Percentiles rank a stretch among this genome's conserved stretches.
These are phyloP conservation scores for Pezizomycotina sp. DNA, from an alignment of 2,329 filamentous ascomycete genomes.

Conservation along the genomic window DNA sequence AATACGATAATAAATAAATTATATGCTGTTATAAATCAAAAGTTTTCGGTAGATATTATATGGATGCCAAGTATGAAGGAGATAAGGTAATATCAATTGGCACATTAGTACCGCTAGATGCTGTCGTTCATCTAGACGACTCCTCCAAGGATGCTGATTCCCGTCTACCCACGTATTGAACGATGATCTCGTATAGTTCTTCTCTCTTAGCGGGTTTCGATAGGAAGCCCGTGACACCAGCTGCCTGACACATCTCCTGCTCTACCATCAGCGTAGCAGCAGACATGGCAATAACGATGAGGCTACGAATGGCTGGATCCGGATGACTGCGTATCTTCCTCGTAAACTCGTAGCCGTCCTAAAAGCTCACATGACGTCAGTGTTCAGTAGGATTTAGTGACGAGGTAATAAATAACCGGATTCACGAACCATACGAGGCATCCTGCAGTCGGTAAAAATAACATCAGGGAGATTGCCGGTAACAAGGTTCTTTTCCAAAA, in stretches of 20 bases:
- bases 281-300: constrained; percentile 15
- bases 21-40: too few relatives aligned
- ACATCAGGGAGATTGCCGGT: constrained; percentile 9
- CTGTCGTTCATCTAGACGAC: too few relatives aligned
- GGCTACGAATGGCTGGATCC: constrained; percentile 2
- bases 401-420: not conserved
- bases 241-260: constrained; percentile 5
- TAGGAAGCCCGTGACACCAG: constrained; percentile 13
- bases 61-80: too few relatives aligned
- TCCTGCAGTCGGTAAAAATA: constrained; percentile 15
- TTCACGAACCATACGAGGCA: constrained; percentile 16
- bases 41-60: too few relatives aligned
- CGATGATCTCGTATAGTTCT: constrained; percentile 12
- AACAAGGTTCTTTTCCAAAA: constrained; percentile 5
- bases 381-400: not conserved
- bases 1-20: too few relatives aligned
- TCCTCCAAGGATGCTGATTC: too few relatives aligned
- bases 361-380: not conserved
- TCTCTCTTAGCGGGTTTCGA: constrained; percentile 15
- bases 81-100: too few relatives aligned
- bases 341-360: constrained; percentile 17
- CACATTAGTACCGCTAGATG: too few relatives aligned
- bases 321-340: constrained; percentile 12
- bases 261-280: constrained; percentile 15
- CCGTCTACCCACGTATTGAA: constrained; percentile 5